Evolutionary conservation across 2,329 filamentous ascomycete species (phyloP).

Genomic region (Colletotrichum ledebouriae): DNA sequence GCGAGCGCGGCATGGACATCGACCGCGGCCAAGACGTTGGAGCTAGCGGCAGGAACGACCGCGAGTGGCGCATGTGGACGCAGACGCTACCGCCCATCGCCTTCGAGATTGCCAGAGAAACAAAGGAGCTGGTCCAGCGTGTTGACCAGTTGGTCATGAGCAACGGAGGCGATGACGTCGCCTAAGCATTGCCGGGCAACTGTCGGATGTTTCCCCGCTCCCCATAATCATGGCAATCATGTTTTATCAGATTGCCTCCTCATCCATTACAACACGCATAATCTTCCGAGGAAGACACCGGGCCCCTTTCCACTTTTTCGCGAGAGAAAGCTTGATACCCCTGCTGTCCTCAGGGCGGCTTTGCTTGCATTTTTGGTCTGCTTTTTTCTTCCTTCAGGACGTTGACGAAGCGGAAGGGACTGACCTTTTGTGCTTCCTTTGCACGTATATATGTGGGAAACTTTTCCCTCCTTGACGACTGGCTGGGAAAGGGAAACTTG

Average conservation of each 20-base stretch:
- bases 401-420: slow-evolving; percentile 19
- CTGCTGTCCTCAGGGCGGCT: slow-evolving; percentile 41
- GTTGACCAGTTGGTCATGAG: slow-evolving; percentile 55
- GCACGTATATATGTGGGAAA: slow-evolving; percentile 7
- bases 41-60: slow-evolving; percentile 63
- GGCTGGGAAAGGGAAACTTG: not conserved
- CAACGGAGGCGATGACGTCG: slow-evolving; percentile 58
- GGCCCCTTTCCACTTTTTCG: slow-evolving; percentile 20
- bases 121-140: slow-evolving; percentile 76
- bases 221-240: slow-evolving; percentile 1
- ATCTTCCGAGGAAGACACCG: slow-evolving; percentile 22
- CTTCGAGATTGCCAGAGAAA: slow-evolving; percentile 87
- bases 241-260: not conserved
- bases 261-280: slow-evolving; percentile 21
- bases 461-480: not conserved
- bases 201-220: slow-evolving; percentile 1
- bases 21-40: slow-evolving; percentile 72
- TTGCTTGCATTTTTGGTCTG: slow-evolving; percentile 39
- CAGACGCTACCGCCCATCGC: slow-evolving; percentile 84
- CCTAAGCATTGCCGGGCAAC: slow-evolving; percentile 48
- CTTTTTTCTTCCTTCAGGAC: slow-evolving; percentile 20
- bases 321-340: slow-evolving; percentile 42
- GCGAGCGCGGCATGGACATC: slow-evolving; percentile 72
- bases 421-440: slow-evolving; percentile 8
- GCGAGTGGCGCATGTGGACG: slow-evolving; percentile 74